Evolutionary conservation across 2,329 filamentous ascomycete species (phyloP), one percentile per base, ranked within the genome.

Genomic region (Sordariomycetes sp.): DNA sequence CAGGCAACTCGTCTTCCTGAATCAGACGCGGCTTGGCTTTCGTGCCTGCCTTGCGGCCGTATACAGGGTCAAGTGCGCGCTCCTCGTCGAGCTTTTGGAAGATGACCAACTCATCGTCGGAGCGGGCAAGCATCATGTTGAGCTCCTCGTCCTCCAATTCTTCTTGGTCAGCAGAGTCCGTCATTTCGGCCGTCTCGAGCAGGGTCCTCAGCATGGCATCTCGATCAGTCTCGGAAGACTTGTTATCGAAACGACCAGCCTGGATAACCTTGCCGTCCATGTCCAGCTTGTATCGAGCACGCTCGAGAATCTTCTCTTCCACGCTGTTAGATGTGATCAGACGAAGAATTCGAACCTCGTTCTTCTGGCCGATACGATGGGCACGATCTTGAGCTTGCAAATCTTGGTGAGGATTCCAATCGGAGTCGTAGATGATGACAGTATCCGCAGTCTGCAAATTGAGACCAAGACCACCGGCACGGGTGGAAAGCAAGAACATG

Each of bases 231-330:
- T 95, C 92, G 1, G 92, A 96, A 2, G 92, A 98, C 55, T 96
- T 98, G 66, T 98, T 96, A 49, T 98, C 92, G 64, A 98, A 98
- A 55, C 94, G 93, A 78, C 92, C 92, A 39, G 92, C 92, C 57
- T 98, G 92, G 47, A 98, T 98, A 54, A 98, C 88, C 61, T 98
- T 98, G 65, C 92, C 90, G 53, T 98, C 92, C 83, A 98, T 95
- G 58, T 96, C 90, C 44, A 98, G 75, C 72, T 98, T 98, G 74
- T 83, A 98, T 46, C 94, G 83, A 3, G 92, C 92, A 55, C 90
- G 83, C 58, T 96, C 92, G 34, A 98, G 68, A 54, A 98, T 98
- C 69, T 96, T 95, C 61, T 98, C 92, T 61, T 98, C 92, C 3
- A 98, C 88, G 0, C 92, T 96, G 50, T 94, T 94, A 8, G 87